Conservation (phyloP, 169 alveolate genomes). For the Theileria orientalis region DNA sequence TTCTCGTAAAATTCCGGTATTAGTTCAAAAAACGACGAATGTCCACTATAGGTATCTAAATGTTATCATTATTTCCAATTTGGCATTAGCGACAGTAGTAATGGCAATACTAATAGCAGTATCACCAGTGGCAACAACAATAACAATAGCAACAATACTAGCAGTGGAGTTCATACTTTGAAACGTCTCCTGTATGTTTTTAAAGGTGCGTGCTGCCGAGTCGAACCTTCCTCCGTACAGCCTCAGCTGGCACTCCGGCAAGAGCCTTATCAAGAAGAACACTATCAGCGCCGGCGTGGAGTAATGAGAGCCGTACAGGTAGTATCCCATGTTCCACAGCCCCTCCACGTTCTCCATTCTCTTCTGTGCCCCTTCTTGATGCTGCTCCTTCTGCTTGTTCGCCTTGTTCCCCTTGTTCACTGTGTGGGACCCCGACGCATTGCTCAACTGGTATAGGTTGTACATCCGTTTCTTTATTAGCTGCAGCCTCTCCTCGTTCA, state of each 20-base stretch:
- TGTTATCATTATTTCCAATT: constrained; percentile 43
- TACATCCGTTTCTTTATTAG: constrained; percentile 80
- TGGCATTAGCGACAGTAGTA: constrained; percentile 50
- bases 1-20: constrained; percentile 91
- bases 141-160: constrained; percentile 27
- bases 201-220: constrained; percentile 78
- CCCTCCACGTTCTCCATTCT: constrained; percentile 49
- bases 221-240: constrained; percentile 90
- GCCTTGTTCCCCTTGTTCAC: constrained; percentile 33
- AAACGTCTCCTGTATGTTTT: constrained; percentile 69
- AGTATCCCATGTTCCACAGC: constrained; percentile 73
- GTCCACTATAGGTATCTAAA: constrained; percentile 67
- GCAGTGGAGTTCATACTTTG: constrained; percentile 50
- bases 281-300: constrained; percentile 96
- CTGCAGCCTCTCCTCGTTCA: constrained; percentile 79
- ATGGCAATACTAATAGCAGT: constrained; percentile 39
- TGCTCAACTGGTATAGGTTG: constrained; percentile 28
- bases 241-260: constrained; percentile 93
- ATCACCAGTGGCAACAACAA: constrained; percentile 44
- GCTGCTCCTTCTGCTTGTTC: too few species aligned
- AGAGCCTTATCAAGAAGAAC: constrained; percentile 89
- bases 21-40: constrained; percentile 87
- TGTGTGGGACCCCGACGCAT: not conserved
- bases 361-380: constrained; percentile 33
- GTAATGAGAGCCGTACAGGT: constrained; percentile 95